phyloP scores from a whole-genome alignment of 2,329 filamentous ascomycete species.

The Immersiporthe knoxdaviesiana region DNA sequence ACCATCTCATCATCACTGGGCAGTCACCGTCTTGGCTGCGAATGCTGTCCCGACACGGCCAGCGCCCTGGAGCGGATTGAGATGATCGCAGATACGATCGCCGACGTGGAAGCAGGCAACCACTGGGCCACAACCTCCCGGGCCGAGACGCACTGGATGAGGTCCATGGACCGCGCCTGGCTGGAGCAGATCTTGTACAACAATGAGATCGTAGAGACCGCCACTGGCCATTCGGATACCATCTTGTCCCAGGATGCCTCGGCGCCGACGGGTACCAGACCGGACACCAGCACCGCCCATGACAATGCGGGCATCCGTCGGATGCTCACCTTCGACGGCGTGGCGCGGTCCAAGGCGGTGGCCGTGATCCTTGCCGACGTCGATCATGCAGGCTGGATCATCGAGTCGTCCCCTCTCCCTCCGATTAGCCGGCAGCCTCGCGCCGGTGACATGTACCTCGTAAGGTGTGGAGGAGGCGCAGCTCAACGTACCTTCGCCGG shows the following conservation, averaged over 20 bases:
- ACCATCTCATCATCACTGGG: neutral
- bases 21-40: slow-evolving; percentile 17
- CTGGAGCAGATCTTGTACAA: slow-evolving; percentile 11
- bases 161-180: slow-evolving; percentile 19
- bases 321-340: neutral
- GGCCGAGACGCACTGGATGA: slow-evolving; percentile 9
- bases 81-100: slow-evolving; percentile 22
- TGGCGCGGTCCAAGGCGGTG: neutral
- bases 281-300: neutral
- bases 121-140: slow-evolving; percentile 10
- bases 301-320: slow-evolving; percentile 5
- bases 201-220: neutral
- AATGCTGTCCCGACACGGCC: neutral
- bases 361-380: slow-evolving; percentile 23
- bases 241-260: neutral
- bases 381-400: slow-evolving; percentile 18
- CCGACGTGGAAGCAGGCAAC: slow-evolving; percentile 12
- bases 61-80: slow-evolving; percentile 14
- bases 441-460: slow-evolving; percentile 15
- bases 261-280: neutral
- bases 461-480: neutral
- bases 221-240: neutral
- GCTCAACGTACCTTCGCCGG: slow-evolving; percentile 12
- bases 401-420: slow-evolving; percentile 15
- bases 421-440: slow-evolving; percentile 5